Base-by-base conservation (phyloP, 352 stramenopile genomes). In the Phytophthora constricta region DNA sequence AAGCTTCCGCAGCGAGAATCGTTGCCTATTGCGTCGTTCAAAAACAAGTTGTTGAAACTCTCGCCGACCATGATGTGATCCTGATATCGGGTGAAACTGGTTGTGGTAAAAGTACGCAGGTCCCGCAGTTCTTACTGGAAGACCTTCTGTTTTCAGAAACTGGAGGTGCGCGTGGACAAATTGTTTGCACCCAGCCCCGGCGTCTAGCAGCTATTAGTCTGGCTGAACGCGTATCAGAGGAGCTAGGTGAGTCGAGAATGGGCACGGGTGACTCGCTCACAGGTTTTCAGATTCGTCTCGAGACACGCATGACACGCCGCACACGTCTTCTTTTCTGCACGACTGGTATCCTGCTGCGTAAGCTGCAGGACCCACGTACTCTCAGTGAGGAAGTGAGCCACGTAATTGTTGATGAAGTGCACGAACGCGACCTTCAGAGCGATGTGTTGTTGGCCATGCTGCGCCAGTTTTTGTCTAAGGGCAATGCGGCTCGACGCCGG, bases 371-470 rank as follows among this genome's bases (percentile, higher is more conserved):
- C 2, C 86, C 94, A 13, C 76, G 65, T 5, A 91, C 84, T 5
- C 74, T 98, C 3, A 67, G 62, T 2, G 70, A 94, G 27, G 87
- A 91, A 48, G 79, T 99, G 39, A 98, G 94, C 23, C 97, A 99
- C 73, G 89, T 99, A 52, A 95, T 99, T 49, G 90, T 99, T 16
- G 98, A 99, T 72, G 97, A 99, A 74, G 96, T 99, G 26, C 96
- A 99, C 70, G 98, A 99, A 76, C 85, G 98, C 17, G 90, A 98
- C 64, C 74, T 97, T 16, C 92, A 97, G 60, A 97, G 84, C 14
- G 93, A 98, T 48, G 92, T 98, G 39, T 64, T 98, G 20, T 63
- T 98, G 5, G 92, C 93, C 25, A 92, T 98, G 66, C 70, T 99
- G 42, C 89, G 94, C 27, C 72, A 95, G 56, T 82, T 92, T 34